Base-by-base conservation (phyloP, 441 rosid species). In the Eutrema salsugineum region DNA sequence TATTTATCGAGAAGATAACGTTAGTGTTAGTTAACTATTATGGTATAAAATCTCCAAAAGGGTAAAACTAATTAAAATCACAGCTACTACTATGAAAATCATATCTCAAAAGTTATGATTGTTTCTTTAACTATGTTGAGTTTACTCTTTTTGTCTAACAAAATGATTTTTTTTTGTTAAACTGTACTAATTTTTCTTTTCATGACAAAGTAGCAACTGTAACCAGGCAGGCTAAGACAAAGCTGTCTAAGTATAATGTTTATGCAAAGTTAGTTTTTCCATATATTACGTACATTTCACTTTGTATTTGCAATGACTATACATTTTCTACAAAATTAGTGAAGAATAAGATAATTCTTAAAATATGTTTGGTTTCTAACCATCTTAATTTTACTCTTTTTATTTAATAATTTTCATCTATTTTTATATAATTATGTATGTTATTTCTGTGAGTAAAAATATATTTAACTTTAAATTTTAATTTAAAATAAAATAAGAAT, bases 31-130 rank as follows among this genome's bases (percentile, higher is more conserved):
- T 63, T 20, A 30, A 20, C 71, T 19, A 46, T 39, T 76, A 76
- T 76, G 54, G 79, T 70, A 76, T 48, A 5, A 63, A 32, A 76
- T 76, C 71, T 75, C 33, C 54, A 22, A 15, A 22, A 15, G 56
- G 55, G 35, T 55, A 0, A 36, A 35, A 71, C 17, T 63, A 47
- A 62, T 30, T 42, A 15, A 63, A 64, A 60, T 35, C 35, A 66
- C 32, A 66, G 44, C 53, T 30, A 53, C 53, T 30, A 76, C 27
- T 57, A 6, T 51, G 62, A 64, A 3, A 24, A 39, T 48, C 55
- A 63, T 55, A 49, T 61, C 46, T 47, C 33, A 5, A 43, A 33
- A 59, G 24, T 74, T 51, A 27, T 61, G 40, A 46, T 68, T 69
- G 47, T 70, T 68, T 62, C 79, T 63, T 68, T 56, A 63, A 48